Base-by-base conservation (phyloP, 768 basidiomycete species). In the Xerocomellus intermedius region DNA sequence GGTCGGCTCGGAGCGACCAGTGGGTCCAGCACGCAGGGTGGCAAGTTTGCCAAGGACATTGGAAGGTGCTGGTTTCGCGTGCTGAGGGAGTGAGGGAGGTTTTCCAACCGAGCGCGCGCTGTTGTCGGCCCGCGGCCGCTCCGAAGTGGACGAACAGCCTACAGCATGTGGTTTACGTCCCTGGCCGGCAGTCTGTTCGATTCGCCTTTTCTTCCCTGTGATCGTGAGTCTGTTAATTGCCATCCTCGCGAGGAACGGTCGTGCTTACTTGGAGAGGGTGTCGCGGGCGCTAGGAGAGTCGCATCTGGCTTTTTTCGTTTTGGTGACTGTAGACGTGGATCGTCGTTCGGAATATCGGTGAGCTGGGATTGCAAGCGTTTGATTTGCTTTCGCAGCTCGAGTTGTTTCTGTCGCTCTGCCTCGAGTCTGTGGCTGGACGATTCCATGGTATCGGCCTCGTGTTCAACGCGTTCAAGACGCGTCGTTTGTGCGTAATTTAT, bases 261-360 rank as follows among this genome's bases (percentile, higher is more conserved):
- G 39, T n/a, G 69, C 78, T 68, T 59, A 89, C 87, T 87, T 5
- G 85, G 85, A 35, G 89, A 87, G 9, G 89, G 89, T 1, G 79
- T 83, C 1, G 73, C 69, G 8, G 80, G 80, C 1, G 74, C 80
- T 0, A 79, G 61, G 14, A 80, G 63, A 3, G 70, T 67, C 4
- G 73, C 56, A 9, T 77, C 73, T 12, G 60, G 59, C 42, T 70
- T 70, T 68, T 79, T 84, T 56, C 80, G 74, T 67, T 83, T 82
- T 9, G 80, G 79, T 7, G 80, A 77, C 21, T 61, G 63, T 4
- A 73, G 72, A 28, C 56, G 39, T 45, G 48, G 52, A 48, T 53
- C 41, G 46, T 60, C 32, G 44, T 61, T 52, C 12, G 75, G 74
- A 37, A 76, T 44, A 36, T 75, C 71, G 14, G 63, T 61, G 19